Conservation (phyloP, 257 asterid genomes). For the Misopates orontium region DNA sequence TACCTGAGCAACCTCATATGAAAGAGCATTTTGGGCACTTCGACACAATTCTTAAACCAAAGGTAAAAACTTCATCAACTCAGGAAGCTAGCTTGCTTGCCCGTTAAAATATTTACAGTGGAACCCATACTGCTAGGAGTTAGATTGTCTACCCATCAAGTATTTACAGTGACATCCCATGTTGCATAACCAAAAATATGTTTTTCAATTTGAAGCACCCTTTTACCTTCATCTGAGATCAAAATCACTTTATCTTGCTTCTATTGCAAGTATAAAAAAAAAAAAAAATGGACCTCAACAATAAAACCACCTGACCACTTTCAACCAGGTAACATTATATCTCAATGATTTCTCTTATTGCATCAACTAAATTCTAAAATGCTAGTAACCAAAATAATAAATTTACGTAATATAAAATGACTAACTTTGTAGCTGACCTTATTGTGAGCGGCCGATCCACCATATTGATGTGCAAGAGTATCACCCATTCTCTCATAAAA, state of each 20-base stretch:
- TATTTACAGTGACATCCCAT: too few relatives aligned
- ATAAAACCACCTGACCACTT: too few relatives aligned
- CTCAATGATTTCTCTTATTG: constrained; percentile 17
- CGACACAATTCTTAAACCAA: constrained; percentile 12
- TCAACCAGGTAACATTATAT: neutral
- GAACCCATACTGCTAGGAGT: too few relatives aligned
- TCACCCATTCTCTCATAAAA: constrained; percentile 98
- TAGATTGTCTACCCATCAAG: neutral
- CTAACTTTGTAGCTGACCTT: constrained; percentile 57
- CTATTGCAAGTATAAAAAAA: neutral
- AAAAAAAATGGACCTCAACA: too few relatives aligned
- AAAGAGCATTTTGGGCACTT: constrained; percentile 15
- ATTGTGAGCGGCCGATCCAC: constrained; percentile 99
- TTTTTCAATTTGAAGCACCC: too few relatives aligned
- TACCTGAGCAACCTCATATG: constrained; percentile 4
- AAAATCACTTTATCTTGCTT: neutral
- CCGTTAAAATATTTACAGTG: constrained; percentile 2
- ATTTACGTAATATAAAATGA: neutral
- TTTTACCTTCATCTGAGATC: too few relatives aligned
- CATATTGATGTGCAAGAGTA: constrained; percentile 98
- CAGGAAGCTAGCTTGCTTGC: neutral
- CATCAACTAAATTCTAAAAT: constrained; percentile 13
- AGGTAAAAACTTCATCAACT: neutral
- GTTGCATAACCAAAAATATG: too few relatives aligned
- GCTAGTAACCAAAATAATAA: neutral